phyloP scores from a whole-genome alignment of 768 basidiomycete species.

The Agaricus sinodeliciosus region DNA sequence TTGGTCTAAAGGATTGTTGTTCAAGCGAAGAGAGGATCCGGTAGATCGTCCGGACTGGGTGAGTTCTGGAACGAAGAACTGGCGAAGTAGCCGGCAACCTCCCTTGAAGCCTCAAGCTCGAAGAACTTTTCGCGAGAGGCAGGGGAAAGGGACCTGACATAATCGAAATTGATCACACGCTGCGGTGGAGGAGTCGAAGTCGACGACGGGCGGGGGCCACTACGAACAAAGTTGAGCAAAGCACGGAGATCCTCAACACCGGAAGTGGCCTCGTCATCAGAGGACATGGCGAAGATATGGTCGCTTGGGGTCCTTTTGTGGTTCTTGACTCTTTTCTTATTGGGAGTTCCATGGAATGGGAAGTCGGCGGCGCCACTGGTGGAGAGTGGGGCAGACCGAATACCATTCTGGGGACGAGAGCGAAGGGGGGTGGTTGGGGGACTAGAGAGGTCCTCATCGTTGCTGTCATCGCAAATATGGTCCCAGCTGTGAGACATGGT shows the following conservation, averaged over 20 bases:
- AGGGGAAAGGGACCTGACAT: conserved; percentile 16
- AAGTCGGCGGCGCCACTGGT: conserved; percentile 23
- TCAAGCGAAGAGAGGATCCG: conserved; percentile 56
- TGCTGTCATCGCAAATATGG: conserved; percentile 71
- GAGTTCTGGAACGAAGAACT: conserved; percentile 84
- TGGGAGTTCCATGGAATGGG: conserved; percentile 30
- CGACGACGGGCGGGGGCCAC: conserved; percentile 10
- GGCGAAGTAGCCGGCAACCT: conserved; percentile 54
- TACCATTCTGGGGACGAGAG: conserved; percentile 29
- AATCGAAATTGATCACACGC: conserved; percentile 7
- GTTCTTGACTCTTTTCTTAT: conserved; percentile 25
- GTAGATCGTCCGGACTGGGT: conserved; percentile 76
- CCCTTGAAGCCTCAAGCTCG: conserved; percentile 27
- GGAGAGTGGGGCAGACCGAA: conserved; percentile 47
- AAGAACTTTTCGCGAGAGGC: conserved; percentile 21
- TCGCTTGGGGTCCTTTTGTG: conserved; percentile 66
- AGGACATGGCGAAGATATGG: conserved; percentile 68
- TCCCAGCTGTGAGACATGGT: conserved; percentile 38
- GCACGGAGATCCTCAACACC: conserved; percentile 25
- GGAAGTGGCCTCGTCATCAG: conserved; percentile 55
- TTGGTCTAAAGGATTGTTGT: conserved; percentile 12
- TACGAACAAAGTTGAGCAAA: conserved; percentile 22
- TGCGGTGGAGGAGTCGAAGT: conserved; percentile 15
- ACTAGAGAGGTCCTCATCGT: conserved; percentile 31
- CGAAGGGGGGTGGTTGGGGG: conserved; percentile 53